phyloP scores from a whole-genome alignment of 2,329 filamentous ascomycete genomes.

The Talaromyces rugulosus region DNA sequence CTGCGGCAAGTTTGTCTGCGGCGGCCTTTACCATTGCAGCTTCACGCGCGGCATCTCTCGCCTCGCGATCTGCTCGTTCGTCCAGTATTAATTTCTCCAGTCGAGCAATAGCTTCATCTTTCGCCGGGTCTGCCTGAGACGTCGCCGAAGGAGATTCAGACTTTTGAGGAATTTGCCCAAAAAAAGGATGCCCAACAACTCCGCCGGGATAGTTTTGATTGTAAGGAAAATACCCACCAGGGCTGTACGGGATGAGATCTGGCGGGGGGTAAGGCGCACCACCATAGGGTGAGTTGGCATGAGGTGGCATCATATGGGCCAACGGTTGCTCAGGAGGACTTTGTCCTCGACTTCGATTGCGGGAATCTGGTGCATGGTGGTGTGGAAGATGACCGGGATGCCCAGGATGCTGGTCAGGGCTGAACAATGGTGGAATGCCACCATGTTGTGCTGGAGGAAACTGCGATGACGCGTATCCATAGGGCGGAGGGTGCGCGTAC shows the following conservation, averaged over 20 bases:
- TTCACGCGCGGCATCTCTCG: slow-evolving; percentile 34
- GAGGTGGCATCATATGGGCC: slow-evolving; percentile 22
- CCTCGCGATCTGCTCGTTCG: slow-evolving; percentile 39
- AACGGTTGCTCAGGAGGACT: slow-evolving; percentile 28
- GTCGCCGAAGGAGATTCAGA: slow-evolving; percentile 22
- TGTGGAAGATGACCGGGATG: slow-evolving; percentile 25
- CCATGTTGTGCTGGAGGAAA: slow-evolving; percentile 23
- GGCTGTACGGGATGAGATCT: slow-evolving; percentile 36
- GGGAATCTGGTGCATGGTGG: slow-evolving; percentile 17
- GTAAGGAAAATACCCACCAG: slow-evolving; percentile 31
- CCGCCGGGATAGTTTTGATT: slow-evolving; percentile 32
- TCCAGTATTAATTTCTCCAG: slow-evolving; percentile 56
- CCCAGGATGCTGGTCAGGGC: slow-evolving; percentile 23
- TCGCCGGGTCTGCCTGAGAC: slow-evolving; percentile 44
- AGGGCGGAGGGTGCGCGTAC: slow-evolving; percentile 24
- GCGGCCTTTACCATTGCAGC: slow-evolving; percentile 53
- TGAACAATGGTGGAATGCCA: slow-evolving; percentile 24
- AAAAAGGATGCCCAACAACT: slow-evolving; percentile 33
- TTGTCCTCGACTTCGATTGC: slow-evolving; percentile 26
- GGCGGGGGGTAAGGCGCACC: slow-evolving; percentile 29
- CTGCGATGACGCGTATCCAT: slow-evolving; percentile 27
- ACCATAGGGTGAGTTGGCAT: slow-evolving; percentile 26
- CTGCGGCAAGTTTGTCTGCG: slow-evolving; percentile 29
- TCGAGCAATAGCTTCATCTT: slow-evolving; percentile 56
- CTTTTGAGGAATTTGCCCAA: slow-evolving; percentile 26